Conservation (phyloP, 768 basidiomycete genomes). For the Mycena galericulata region DNA sequence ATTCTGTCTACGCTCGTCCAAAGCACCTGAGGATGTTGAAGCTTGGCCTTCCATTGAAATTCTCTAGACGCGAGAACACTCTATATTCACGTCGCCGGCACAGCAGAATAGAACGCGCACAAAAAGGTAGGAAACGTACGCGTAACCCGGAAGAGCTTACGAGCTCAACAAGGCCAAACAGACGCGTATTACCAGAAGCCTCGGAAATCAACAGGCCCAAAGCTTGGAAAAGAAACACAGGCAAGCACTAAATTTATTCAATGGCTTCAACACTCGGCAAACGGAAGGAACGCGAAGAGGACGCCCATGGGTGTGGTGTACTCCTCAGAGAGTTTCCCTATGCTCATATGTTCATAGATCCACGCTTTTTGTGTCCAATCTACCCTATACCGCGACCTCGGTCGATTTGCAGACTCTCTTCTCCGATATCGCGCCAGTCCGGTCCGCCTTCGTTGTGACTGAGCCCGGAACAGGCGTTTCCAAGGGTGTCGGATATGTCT, state of each 20-base stretch:
- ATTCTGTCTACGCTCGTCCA: constrained; percentile 80
- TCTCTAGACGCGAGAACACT: constrained; percentile 24
- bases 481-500: constrained; percentile 97
- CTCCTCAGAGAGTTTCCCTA: background rate
- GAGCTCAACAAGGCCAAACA: too few species aligned
- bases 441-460: constrained; percentile 92
- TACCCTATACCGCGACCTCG: constrained; percentile 92
- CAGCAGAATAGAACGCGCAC: too few species aligned
- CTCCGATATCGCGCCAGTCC: constrained; percentile 95
- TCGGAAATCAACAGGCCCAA: background rate
- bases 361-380: constrained; percentile 93
- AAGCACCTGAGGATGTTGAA: constrained; percentile 68
- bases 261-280: constrained; percentile 53
- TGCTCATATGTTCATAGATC: constrained; percentile 56
- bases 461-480: constrained; percentile 80
- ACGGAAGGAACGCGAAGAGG: constrained; percentile 55
- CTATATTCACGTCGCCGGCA: too few species aligned
- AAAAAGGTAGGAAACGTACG: too few species aligned
- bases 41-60: constrained; percentile 56
- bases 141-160: constrained; percentile 46
- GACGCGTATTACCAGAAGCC: too few species aligned
- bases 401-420: constrained; percentile 93
- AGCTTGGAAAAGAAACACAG: constrained; percentile 2
- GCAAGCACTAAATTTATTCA: constrained; percentile 18
- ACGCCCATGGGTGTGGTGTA: constrained; percentile 49